Base-by-base conservation (phyloP, 1,284 basidiomycete genomes). In the Moesziomyces sp. region DNA sequence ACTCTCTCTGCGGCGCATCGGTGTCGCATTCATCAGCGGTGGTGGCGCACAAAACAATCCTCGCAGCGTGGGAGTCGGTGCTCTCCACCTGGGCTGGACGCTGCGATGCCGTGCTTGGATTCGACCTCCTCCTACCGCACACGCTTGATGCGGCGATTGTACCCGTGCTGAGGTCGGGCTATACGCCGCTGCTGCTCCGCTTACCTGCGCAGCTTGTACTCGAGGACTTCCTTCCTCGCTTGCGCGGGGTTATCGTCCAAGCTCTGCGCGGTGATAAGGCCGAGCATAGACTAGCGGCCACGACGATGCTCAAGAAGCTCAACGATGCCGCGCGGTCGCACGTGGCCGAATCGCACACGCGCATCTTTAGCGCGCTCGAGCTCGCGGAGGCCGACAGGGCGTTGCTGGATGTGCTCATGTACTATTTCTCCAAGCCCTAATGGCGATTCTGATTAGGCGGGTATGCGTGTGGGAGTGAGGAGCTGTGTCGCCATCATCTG, bases 331-430 rank as follows among this genome's bases (percentile, higher is more conserved):
- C 48, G 16, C 30, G 28, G 0, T 3, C 4, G 18, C 13, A 24
- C 14, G 51, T 65, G 28, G 49, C 13, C 18, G 49, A 13, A 0
- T 57, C 64, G 40, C 70, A 73, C 42, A 13, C 45, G 3, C 33
- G 60, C 8, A 61, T 78, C 16, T 68, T 78, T 11, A 18, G 45
- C 5, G 58, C 58, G 6, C 46, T 80, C 3, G 21, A n/a, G 3
- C 53, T 63, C 5, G 56, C 46, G 4, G 57, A 57, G 14, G 35
- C 49, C 5, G 53, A 73, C 14, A 45, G 44, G 21, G 58, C 55
- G 2, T 46, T 75, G 50, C 42, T 74, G 44, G 78, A 81, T 43
- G 45, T 81, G 43, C 48, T 79, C 19, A 76, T 75, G 61, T 67
- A 67, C 42, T 73, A 73, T 46, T 73, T 73, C 48, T 56, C 46